phyloP scores from a whole-genome alignment of 129 eudicot genomes.

The Escallonia rubra region DNA sequence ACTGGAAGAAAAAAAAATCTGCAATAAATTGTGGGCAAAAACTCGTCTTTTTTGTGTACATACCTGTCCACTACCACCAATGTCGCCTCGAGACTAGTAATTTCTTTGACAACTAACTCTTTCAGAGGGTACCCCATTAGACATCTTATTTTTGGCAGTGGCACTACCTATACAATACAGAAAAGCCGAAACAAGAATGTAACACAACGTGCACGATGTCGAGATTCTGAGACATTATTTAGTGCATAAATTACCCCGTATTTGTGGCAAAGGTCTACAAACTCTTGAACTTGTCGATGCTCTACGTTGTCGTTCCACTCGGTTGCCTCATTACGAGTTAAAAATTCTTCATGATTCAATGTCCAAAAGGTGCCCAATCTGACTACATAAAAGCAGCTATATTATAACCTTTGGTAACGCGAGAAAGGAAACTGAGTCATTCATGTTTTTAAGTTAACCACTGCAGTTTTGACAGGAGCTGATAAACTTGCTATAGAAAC shows the following conservation, averaged over 20 bases:
- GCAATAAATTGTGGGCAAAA: too few species aligned
- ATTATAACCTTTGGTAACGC: too few species aligned
- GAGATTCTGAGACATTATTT: neutral
- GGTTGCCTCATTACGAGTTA: constrained; percentile 18
- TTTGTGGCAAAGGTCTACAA: constrained; percentile 48
- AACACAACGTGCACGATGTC: neutral
- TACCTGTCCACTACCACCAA: constrained; percentile 68
- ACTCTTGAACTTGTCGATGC: constrained; percentile 39
- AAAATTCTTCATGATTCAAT: constrained; percentile 36
- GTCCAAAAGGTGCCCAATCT: constrained; percentile 32
- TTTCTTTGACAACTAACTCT: constrained; percentile 43
- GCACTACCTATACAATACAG: constrained; percentile 31
- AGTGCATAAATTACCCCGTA: constrained; percentile 30
- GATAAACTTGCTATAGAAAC: too few species aligned
- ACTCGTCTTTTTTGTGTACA: neutral
- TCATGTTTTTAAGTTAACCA: too few species aligned
- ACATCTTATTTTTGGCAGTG: constrained; percentile 30
- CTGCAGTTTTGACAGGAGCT: too few species aligned
- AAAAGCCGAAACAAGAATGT: neutral
- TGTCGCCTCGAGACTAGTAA: constrained; percentile 41
- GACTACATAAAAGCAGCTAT: too few species aligned
- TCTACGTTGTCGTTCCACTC: constrained; percentile 40
- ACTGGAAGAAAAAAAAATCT: too few species aligned
- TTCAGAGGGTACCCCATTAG: constrained; percentile 52
- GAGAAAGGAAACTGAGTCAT: too few species aligned